These are phyloP conservation scores for Tricholoma sp. DNA, from an alignment of 768 basidiomycete genomes.

Conservation along the genomic window DNA sequence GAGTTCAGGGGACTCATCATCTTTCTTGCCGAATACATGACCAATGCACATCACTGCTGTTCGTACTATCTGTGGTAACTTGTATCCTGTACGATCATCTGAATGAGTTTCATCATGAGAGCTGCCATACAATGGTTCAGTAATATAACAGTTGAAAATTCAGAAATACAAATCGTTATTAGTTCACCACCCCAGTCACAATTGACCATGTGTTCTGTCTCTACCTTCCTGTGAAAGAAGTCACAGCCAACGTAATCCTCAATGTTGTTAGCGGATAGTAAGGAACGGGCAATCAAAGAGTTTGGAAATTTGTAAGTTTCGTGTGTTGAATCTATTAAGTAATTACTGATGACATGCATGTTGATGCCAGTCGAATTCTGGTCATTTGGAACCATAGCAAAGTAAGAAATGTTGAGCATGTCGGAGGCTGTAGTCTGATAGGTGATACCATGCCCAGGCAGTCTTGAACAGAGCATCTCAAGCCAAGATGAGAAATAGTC, in stretches of 20 bases:
- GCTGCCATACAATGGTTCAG: constrained; percentile 4
- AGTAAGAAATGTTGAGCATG: neutral
- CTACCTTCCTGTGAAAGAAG: no score
- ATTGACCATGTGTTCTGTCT: neutral
- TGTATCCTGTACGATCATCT: no score
- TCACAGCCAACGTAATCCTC: no score
- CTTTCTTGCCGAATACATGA: constrained; percentile 7
- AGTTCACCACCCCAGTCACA: constrained; percentile 11
- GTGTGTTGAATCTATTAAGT: neutral
- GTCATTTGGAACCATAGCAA: neutral
- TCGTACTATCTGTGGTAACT: neutral
- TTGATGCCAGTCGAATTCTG: neutral
- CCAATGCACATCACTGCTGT: neutral
- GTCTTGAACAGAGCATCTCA: neutral
- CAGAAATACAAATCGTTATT: neutral
- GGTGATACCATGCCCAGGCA: neutral
- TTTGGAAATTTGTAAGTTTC: neutral
- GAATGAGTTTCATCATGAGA: no score
- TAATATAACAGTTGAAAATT: constrained; percentile 1
- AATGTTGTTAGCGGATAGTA: no score
- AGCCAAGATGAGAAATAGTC: no score
- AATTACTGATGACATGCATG: neutral
- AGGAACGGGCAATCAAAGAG: no score
- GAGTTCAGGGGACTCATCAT: constrained; percentile 1
- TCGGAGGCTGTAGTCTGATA: neutral